Evolutionary conservation across 192 early-diverging fungal species (phyloP), one percentile per base, ranked within the genome.

Genomic region (Linnemannia schmuckeri): DNA sequence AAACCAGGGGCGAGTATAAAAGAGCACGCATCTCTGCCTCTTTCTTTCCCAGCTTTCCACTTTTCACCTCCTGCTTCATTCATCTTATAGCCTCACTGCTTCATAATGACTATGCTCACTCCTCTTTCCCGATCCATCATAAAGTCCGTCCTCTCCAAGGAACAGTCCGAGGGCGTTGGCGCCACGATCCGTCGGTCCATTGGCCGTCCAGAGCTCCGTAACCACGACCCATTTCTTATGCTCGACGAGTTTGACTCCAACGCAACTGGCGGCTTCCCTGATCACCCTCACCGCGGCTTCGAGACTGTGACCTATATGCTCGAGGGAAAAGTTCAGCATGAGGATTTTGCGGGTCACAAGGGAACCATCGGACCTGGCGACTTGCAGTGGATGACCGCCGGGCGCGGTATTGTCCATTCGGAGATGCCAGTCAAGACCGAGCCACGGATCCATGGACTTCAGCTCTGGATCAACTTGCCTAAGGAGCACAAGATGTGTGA

Each of bases 131-230:
- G 80, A 44, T 72, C 80, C n/a, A 76, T 82, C 40, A 18, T 57
- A 66, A 75, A 76, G 49, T 18, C 74, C 37, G 74, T 82, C 30
- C 80, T 77, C 61, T 77, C 61, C 49, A 79, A 30, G 68, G 78
- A 61, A 44, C 92, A 93, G 86, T 86, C 91, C 75, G 97, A 98
- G 79, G 96, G 96, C 42, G 95, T 88, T 41, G 97, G 96, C 37
- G 95, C 96, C 46, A 63, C 89, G 89, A 96, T 98, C 30, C 94
- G 94, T 69, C 91, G 97, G 7, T 91, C 93, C 20, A 94, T 98
- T 54, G 95, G 95, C 52, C 92, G 91, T 7, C 89, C 80, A 4
- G 77, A 71, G n/a, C 77, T 79, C 37, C 69, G 68, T 20, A 79
- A 79, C 37, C 88, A 86, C 35, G 88, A 88, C 55, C 88, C 88